Evolutionary conservation across 73 alveolate genomes (phyloP).

Genomic region (Breviolum minutum): DNA sequence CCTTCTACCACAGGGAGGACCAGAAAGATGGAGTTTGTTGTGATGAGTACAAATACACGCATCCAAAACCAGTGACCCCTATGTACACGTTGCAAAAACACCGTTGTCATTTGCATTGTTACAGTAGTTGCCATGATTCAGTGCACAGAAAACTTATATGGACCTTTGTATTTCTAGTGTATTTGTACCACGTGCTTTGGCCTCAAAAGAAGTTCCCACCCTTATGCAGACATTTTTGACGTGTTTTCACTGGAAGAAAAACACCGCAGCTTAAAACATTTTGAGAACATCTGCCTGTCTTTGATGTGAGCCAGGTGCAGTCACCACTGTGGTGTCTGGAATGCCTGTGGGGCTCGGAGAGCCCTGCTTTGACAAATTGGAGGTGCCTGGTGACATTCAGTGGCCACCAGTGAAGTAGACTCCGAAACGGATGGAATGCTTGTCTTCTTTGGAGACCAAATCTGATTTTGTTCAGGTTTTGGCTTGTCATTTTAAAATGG

Average conservation of each 20-base stretch:
- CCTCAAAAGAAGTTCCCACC: too few relatives aligned
- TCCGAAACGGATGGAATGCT: not conserved
- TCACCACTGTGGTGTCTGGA: slow-evolving; percentile 85
- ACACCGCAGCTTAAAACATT: too few relatives aligned
- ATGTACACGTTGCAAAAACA: too few relatives aligned
- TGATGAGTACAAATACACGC: too few relatives aligned
- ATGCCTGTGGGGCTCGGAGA: slow-evolving; percentile 98
- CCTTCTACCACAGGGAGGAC: too few relatives aligned
- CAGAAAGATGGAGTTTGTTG: too few relatives aligned
- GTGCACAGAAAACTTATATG: too few relatives aligned
- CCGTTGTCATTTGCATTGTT: too few relatives aligned
- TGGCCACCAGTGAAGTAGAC: not conserved
- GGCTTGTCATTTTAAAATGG: not conserved
- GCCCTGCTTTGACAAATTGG: slow-evolving; percentile 98
- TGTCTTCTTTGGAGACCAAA: not conserved
- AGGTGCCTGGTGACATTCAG: not conserved
- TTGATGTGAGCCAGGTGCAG: slow-evolving; percentile 40
- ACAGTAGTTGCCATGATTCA: too few relatives aligned
- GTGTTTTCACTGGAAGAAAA: not conserved
- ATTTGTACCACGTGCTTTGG: not conserved
- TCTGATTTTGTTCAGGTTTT: too few relatives aligned
- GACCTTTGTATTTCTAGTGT: not conserved
- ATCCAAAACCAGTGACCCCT: too few relatives aligned
- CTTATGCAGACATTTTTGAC: not conserved
- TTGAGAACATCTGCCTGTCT: too few relatives aligned